These are phyloP conservation scores for Cicer yamashitae DNA, from an alignment of 306 rosid genomes.

Conservation along the genomic window DNA sequence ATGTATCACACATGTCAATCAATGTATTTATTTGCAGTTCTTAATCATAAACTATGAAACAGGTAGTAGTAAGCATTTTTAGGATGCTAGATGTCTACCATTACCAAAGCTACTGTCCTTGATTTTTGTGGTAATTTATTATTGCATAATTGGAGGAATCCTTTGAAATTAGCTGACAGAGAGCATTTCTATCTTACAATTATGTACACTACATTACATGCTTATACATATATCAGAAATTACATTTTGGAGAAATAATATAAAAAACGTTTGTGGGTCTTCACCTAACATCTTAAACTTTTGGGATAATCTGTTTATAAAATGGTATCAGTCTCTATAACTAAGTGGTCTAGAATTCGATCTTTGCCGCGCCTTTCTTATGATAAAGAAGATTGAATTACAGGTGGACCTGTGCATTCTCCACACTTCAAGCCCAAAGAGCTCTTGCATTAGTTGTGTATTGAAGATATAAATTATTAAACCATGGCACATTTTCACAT, in stretches of 20 bases:
- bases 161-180: slow-evolving; percentile 3
- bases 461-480: not conserved
- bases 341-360: not conserved
- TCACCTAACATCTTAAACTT: not conserved
- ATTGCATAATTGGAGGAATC: not conserved
- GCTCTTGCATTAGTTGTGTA: not conserved
- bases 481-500: not conserved
- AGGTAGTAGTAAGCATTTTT: not conserved
- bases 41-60: slow-evolving; percentile 22
- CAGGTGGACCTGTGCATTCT: not conserved
- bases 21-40: slow-evolving; percentile 3
- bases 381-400: not conserved
- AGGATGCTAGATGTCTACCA: not conserved
- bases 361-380: not conserved
- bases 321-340: not conserved
- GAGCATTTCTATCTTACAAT: not conserved
- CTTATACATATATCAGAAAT: not conserved
- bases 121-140: not conserved
- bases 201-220: not conserved
- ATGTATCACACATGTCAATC: not conserved
- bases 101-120: not conserved
- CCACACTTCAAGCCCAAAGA: not conserved
- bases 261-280: not conserved
- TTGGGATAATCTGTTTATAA: not conserved
- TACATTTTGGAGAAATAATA: not conserved